phyloP scores from a whole-genome alignment of 2,329 filamentous ascomycete genomes.

The Septoria petroselini region DNA sequence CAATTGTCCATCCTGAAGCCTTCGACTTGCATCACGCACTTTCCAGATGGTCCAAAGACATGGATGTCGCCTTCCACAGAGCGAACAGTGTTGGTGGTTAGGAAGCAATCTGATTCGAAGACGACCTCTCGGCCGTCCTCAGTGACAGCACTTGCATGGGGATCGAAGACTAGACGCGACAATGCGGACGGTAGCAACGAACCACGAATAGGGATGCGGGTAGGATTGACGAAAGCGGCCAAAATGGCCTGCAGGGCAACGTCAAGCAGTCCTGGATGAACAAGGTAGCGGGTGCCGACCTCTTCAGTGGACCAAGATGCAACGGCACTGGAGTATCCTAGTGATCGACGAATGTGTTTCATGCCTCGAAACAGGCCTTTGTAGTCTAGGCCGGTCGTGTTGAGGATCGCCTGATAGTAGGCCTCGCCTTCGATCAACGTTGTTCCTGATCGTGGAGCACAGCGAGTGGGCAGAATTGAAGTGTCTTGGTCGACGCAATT shows the following conservation, averaged over 20 bases:
- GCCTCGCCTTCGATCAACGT: constrained; percentile 24
- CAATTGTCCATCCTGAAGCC: constrained; percentile 24
- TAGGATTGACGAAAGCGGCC: constrained; percentile 33
- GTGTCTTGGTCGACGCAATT: not conserved
- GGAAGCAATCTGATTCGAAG: constrained; percentile 22
- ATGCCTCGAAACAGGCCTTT: constrained; percentile 22
- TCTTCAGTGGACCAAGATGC: constrained; percentile 24
- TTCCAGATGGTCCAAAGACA: constrained; percentile 25
- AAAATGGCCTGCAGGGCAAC: constrained; percentile 36
- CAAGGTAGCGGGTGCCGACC: constrained; percentile 17
- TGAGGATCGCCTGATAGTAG: constrained; percentile 22
- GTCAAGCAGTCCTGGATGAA: constrained; percentile 37
- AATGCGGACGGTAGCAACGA: constrained; percentile 22
- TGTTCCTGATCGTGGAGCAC: constrained; percentile 21
- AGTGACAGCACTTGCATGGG: constrained; percentile 19
- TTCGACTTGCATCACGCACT: constrained; percentile 21
- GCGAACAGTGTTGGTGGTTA: constrained; percentile 22
- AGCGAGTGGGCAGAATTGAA: constrained; percentile 19
- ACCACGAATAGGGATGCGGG: constrained; percentile 22
- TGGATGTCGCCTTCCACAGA: constrained; percentile 22
- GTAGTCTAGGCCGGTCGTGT: constrained; percentile 24
- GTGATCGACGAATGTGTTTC: constrained; percentile 19
- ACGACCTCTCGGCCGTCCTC: constrained; percentile 27
- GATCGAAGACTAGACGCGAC: constrained; percentile 21
- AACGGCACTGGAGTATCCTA: constrained; percentile 19